Percentiles rank a stretch among this genome's conserved stretches.
Conservation (phyloP, 1,284 basidiomycete species). For the Earliella scabrosa region DNA sequence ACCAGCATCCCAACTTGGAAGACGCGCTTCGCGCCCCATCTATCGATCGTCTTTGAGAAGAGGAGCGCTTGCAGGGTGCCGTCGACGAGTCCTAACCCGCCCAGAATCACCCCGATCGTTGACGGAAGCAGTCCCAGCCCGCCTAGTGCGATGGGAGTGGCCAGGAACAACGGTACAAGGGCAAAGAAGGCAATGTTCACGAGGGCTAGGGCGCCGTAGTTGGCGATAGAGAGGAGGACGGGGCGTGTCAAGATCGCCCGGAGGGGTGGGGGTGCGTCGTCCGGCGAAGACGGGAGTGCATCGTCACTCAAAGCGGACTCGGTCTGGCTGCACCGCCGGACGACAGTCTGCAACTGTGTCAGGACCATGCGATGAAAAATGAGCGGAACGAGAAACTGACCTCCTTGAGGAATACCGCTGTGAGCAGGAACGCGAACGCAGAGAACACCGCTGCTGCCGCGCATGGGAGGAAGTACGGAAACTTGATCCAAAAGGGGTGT, state of each 20-base stretch:
- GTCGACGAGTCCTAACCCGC: conserved; percentile 58
- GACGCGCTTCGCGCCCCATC: conserved; percentile 57
- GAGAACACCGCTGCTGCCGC: conserved; percentile 42
- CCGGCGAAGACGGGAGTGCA: conserved; percentile 3
- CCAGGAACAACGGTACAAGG: conserved; percentile 68
- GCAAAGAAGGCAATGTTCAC: conserved; percentile 67
- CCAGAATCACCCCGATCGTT: conserved; percentile 61
- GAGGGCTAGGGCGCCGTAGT: conserved; percentile 68
- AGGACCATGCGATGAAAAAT: no score
- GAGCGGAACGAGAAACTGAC: no score
- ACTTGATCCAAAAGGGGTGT: conserved; percentile 50
- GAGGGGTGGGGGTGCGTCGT: conserved; percentile 38
- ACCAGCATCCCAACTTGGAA: conserved; percentile 55
- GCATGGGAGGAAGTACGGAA: conserved; percentile 62
- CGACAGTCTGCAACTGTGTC: no score
- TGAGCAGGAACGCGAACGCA: conserved; percentile 40
- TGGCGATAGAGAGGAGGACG: conserved; percentile 63
- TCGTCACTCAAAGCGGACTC: not conserved
- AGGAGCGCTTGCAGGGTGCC: conserved; percentile 63
- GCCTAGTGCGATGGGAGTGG: conserved; percentile 68
- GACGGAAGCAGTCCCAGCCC: conserved; percentile 67
- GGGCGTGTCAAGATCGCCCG: conserved; percentile 43
- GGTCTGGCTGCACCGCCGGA: no score
- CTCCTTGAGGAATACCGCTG: conserved; percentile 51
- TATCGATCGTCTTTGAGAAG: conserved; percentile 57